Evolutionary conservation across 1,139 yeast species (phyloP).

Genomic region (Wickerhamomyces sp.): DNA sequence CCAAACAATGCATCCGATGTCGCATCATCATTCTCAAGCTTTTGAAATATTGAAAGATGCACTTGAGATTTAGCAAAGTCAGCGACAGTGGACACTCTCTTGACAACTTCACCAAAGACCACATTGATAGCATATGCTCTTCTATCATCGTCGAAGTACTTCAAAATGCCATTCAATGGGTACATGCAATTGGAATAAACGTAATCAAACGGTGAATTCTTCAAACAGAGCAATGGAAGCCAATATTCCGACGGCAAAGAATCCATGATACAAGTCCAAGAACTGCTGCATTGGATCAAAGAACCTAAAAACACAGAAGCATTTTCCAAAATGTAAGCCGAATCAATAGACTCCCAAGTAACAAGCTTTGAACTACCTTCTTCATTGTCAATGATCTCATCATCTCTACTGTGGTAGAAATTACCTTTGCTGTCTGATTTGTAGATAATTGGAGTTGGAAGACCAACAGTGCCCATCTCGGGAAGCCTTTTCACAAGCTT

Average conservation of each 20-base stretch:
- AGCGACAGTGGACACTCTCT: constrained; percentile 29
- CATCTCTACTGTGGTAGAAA: constrained; percentile 38
- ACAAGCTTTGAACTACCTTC: constrained; percentile 35
- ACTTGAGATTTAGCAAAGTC: constrained; percentile 30
- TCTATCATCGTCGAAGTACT: constrained; percentile 51
- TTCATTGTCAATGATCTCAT: constrained; percentile 34
- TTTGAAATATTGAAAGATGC: constrained; percentile 31
- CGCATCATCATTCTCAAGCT: constrained; percentile 25
- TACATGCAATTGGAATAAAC: constrained; percentile 49
- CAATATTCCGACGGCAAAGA: constrained; percentile 40
- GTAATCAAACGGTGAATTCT: constrained; percentile 58
- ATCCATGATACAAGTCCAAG: constrained; percentile 43
- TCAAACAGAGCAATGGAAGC: constrained; percentile 33
- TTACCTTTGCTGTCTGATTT: constrained; percentile 38
- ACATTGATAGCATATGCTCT: constrained; percentile 41
- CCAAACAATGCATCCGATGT: constrained; percentile 28
- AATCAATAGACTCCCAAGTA: constrained; percentile 48
- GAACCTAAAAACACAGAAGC: constrained; percentile 39
- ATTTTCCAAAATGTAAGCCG: constrained; percentile 43
- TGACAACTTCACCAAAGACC: constrained; percentile 29
- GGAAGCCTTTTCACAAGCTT: constrained; percentile 45
- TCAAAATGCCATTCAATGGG: constrained; percentile 48
- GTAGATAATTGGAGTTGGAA: constrained; percentile 39
- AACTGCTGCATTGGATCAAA: constrained; percentile 33
- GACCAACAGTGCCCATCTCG: constrained; percentile 27